Base-by-base conservation (phyloP, 345 rosid species). In the Iberis pinnata region DNA sequence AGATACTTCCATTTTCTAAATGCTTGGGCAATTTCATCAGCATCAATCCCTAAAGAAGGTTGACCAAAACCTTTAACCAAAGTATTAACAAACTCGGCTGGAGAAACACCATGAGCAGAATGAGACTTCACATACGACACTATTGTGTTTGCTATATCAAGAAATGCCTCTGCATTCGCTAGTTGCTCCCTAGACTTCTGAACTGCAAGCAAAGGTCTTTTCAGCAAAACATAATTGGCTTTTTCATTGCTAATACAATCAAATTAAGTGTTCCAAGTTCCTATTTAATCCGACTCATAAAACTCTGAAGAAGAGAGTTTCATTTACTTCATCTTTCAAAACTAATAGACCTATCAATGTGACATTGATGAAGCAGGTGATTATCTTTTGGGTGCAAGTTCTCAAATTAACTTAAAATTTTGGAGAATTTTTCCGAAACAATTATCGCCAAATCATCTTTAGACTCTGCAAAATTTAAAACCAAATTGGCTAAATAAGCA, bases 81-180 rank as follows among this genome's bases (percentile, higher is more conserved):
- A 70, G 74, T 45, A 53, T 70, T 68, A 29, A 85, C 69, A 56
- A 82, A 88, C 39, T 88, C 93, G 9, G 80, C 72, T 0, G 83
- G 73, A 0, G 80, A 81, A 43, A 83, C 66, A 5, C 93, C 95
- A 31, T 70, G 84, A 43, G 63, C 64, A 49, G 81, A 72, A 27
- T 75, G 80, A 9, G 95, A 81, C 75, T 81, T 81, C 9, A 83
- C 89, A 2, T 93, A 85, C 29, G 79, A 60, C 58, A 79, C 73
- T 70, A 92, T 60, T 2, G 95, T 66, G 68, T 59, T 80, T 14
- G 96, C 64, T 15, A 92, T 69, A 48, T 78, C 96, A 60, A 83
- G 35, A 56, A 92, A 70, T 5, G 92, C 95, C 64, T 92, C 96
- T 8, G 98, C 98, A 69, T 90, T 96, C 5, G 89, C 93, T 37